phyloP scores from a whole-genome alignment of 1,284 basidiomycete species.

The Ganoderma sp. region DNA sequence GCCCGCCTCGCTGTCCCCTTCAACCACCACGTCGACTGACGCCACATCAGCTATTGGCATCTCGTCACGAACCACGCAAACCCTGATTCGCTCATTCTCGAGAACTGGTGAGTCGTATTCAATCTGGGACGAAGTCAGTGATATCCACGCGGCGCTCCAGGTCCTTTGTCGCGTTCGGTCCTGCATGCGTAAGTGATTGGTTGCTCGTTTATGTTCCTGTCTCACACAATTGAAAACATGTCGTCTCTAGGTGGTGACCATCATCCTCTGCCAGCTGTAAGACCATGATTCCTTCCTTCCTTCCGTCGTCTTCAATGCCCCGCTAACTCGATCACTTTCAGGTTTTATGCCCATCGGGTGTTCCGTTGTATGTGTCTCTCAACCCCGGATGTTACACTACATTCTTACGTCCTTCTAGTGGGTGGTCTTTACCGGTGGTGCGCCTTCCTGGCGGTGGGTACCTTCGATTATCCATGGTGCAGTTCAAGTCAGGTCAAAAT shows the following conservation, averaged over 20 bases:
- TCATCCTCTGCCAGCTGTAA: neutral
- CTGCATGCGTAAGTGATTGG: neutral
- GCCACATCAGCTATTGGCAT: neutral
- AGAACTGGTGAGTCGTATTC: neutral
- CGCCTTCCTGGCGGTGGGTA: neutral
- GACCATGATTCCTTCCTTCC: neutral
- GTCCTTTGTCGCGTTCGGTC: neutral
- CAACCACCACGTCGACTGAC: too few species aligned
- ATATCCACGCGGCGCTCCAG: neutral
- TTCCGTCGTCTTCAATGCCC: neutral
- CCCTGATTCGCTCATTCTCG: neutral
- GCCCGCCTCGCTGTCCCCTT: too few species aligned
- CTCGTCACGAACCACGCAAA: neutral
- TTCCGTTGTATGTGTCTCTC: neutral
- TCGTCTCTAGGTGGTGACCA: neutral
- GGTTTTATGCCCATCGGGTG: neutral
- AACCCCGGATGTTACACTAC: neutral
- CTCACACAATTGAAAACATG: neutral
- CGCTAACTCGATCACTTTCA: neutral
- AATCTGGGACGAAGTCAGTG: neutral
- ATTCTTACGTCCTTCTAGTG: neutral
- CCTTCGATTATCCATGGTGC: neutral
- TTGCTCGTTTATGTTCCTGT: neutral
- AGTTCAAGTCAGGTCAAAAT: neutral
- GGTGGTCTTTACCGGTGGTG: neutral